Base-by-base conservation (phyloP, 169 alveolate genomes). In the Neospora caninum region DNA sequence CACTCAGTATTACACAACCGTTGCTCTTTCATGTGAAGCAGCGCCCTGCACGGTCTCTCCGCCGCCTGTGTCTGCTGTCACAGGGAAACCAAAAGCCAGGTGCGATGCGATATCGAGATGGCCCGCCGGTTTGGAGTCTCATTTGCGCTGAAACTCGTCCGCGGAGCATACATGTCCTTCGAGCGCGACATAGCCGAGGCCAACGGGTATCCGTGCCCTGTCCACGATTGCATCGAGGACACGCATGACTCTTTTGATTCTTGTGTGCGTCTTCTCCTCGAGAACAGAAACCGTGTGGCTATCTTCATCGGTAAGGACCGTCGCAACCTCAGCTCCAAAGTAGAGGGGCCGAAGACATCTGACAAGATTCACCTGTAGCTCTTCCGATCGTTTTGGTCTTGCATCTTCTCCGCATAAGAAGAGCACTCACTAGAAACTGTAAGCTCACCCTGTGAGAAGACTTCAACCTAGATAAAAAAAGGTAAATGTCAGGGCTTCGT, bases 151-250 rank as follows among this genome's bases (percentile, higher is more conserved):
- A 97, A 97, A 80, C 95, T 97, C n/a, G 97, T 97, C 42, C 91
- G 98, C 82, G 98, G 98, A 38, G 98, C 98, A 29, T 97, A 97
- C 94, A 95, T 97, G 96, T 86, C 80, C n/a, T 97, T 95, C 82
- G 98, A 97, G 95, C 95, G 96, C 73, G 89, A 95, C 64, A 38
- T 95, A 1, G 98, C 98, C 0, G 38, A 54, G 54, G 84, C 91
- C 58, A 22, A 88, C 36, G 95, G 95, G n/a, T 64, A 93, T 41
- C 95, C 93, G 36, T 58, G 94, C n/a, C 98, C 97, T 4, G 88
- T 96, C 25, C 92, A 89, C 80, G 95, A 86, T 38, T 84, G 93
- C 31, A 82, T 95, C 31, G 97, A 95, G 31, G 96, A 86, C 42
- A 96, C 98, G 39, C 97, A 96, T 67, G 69, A 86, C 34, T 41